phyloP scores from a whole-genome alignment of 768 basidiomycete species.

The Boletus sp. region DNA sequence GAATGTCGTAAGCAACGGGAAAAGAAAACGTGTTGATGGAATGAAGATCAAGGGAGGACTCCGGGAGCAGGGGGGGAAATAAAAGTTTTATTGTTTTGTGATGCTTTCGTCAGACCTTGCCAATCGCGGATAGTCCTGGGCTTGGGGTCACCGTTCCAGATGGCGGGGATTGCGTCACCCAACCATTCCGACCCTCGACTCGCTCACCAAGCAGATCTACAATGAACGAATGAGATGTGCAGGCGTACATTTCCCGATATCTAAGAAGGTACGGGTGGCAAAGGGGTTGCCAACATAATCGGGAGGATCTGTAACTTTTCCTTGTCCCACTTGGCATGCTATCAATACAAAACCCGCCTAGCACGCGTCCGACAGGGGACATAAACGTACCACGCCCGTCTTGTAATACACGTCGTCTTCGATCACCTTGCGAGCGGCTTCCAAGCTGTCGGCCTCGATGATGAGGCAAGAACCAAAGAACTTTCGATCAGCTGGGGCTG shows the following conservation, averaged over 20 bases:
- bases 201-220: neutral
- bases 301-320: slow-evolving; percentile 53
- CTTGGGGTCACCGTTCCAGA: neutral
- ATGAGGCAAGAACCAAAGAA: slow-evolving; percentile 58
- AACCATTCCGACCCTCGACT: neutral
- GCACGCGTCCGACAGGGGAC: neutral
- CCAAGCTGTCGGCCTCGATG: slow-evolving; percentile 50
- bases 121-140: neutral
- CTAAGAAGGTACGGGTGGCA: slow-evolving; percentile 12
- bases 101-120: neutral
- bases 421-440: slow-evolving; percentile 33
- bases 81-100: neutral
- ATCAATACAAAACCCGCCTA: neutral
- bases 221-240: neutral
- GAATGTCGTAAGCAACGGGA: neutral
- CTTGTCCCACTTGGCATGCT: slow-evolving; percentile 51
- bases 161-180: neutral
- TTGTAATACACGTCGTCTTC: slow-evolving; percentile 25
- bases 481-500: slow-evolving; percentile 48
- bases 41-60: neutral
- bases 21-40: slow-evolving; percentile 4
- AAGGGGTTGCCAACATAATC: slow-evolving; percentile 31
- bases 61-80: neutral
- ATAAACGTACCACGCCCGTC: slow-evolving; percentile 20
- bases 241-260: neutral